These are phyloP conservation scores for Wickerhamiella shivajii DNA, from an alignment of 805 yeast genomes.

Conservation along the genomic window DNA sequence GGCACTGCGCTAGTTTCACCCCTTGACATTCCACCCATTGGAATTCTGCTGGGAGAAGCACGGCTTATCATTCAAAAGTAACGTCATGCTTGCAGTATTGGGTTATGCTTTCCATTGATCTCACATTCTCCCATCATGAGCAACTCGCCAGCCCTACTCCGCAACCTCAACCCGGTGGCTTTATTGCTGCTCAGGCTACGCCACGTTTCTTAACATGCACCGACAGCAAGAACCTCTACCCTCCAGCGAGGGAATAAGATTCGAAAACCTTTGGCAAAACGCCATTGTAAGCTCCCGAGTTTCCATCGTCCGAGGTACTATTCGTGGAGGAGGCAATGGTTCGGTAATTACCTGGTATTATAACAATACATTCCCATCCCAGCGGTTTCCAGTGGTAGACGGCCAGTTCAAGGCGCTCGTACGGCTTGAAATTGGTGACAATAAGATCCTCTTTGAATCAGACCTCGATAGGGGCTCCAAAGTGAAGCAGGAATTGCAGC, in stretches of 20 bases:
- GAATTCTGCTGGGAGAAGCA: too few species aligned
- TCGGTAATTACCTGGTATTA: conserved; percentile 32
- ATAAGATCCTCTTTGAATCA: conserved; percentile 36
- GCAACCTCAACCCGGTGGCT: too few species aligned
- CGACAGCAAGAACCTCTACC: conserved; percentile 11
- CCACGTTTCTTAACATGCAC: conserved; percentile 1
- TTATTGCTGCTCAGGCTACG: too few species aligned
- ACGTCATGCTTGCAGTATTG: too few species aligned
- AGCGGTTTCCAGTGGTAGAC: conserved; percentile 50
- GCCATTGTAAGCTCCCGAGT: conserved; percentile 22
- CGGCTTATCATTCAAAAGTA: too few species aligned
- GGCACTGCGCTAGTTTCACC: too few species aligned
- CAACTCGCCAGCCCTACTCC: too few species aligned
- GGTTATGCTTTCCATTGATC: too few species aligned
- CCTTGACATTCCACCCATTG: too few species aligned
- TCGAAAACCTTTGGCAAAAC: conserved; percentile 21
- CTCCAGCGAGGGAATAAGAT: conserved; percentile 12
- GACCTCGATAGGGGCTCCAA: conserved; percentile 7
- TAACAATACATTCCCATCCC: conserved; percentile 44
- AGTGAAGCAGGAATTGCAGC: conserved; percentile 19
- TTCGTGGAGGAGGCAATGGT: conserved; percentile 23
- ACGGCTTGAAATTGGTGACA: conserved; percentile 56
- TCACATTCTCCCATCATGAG: too few species aligned
- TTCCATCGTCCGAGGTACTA: conserved; percentile 26
- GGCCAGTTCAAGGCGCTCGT: conserved; percentile 64